These are phyloP conservation scores for Leptographium flavum DNA, from an alignment of 2,329 filamentous ascomycete genomes.

Conservation along the genomic window DNA sequence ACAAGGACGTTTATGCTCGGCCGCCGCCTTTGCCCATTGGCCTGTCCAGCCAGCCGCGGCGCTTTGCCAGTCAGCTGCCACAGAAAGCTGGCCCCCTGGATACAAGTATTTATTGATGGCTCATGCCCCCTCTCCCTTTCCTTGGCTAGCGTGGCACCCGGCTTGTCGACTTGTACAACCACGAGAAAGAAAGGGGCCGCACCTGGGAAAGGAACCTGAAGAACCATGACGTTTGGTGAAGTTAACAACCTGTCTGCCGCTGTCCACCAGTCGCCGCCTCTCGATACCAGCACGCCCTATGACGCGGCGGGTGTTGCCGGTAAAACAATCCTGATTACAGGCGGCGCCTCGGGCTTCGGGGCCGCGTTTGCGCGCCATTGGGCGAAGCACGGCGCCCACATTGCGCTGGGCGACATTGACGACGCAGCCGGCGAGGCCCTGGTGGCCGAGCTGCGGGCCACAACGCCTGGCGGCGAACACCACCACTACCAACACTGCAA, in stretches of 20 bases:
- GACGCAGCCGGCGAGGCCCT: slow-evolving; percentile 37
- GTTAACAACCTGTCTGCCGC: background rate
- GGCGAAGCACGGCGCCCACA: slow-evolving; percentile 39
- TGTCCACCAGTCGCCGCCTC: slow-evolving; percentile 16
- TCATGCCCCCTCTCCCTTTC: too few relatives aligned
- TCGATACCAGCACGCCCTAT: slow-evolving; percentile 30
- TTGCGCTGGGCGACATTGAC: slow-evolving; percentile 51
- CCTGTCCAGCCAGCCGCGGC: background rate
- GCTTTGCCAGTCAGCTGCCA: too few relatives aligned
- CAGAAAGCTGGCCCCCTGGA: too few relatives aligned
- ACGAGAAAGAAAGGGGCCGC: background rate
- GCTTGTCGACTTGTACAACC: background rate
- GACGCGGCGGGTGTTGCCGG: slow-evolving; percentile 28
- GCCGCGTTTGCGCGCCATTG: slow-evolving; percentile 36
- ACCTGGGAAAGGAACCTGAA: background rate
- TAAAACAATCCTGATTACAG: slow-evolving; percentile 48
- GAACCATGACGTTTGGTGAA: slow-evolving; percentile 4
- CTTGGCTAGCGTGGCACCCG: too few relatives aligned
- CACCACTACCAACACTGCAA: slow-evolving; percentile 46
- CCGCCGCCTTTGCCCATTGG: background rate
- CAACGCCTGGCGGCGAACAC: slow-evolving; percentile 26
- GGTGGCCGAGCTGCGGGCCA: slow-evolving; percentile 32
- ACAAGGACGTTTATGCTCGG: too few relatives aligned
- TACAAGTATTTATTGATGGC: too few relatives aligned
- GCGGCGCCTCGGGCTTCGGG: slow-evolving; percentile 47